Percentiles rank a stretch among this genome's conserved stretches.
Conservation (phyloP, 23 red algal genomes). For the Cyanidium caldarium region DNA sequence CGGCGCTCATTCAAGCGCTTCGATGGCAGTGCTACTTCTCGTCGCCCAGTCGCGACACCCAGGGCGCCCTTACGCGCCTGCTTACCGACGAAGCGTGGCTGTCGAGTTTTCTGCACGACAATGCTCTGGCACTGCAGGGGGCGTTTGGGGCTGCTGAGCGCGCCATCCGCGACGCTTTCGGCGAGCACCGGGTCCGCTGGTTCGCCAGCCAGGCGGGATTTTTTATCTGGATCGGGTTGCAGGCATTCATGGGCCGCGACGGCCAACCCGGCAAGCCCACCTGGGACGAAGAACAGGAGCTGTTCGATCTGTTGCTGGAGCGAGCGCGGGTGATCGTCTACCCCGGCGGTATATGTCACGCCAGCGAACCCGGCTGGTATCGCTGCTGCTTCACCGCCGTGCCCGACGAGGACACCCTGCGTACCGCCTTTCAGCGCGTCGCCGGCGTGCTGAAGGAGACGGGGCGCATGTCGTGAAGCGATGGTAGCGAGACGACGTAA, state of each 20-base stretch:
- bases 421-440: not conserved
- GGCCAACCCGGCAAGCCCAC: not conserved
- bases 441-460: not conserved
- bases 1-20: constrained; percentile 10
- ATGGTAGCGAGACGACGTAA: too few species aligned
- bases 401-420: not conserved
- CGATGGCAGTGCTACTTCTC: constrained; percentile 5
- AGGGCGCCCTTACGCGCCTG: constrained; percentile 9
- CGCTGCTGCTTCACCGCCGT: constrained; percentile 20
- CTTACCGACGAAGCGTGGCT: not conserved
- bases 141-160: not conserved
- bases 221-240: constrained; percentile 18
- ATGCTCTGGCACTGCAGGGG: not conserved
- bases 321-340: constrained; percentile 15
- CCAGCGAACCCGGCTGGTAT: constrained; percentile 18
- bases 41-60: constrained; percentile 7
- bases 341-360: constrained; percentile 14
- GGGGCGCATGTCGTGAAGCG: too few species aligned
- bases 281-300: not conserved
- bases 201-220: constrained; percentile 18
- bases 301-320: not conserved
- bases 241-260: not conserved
- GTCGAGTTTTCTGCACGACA: not conserved
- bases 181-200: not conserved
- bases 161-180: not conserved